These are phyloP conservation scores for Maudiozyma pseudohumilis DNA, from an alignment of 805 yeast genomes.

Conservation along the genomic window DNA sequence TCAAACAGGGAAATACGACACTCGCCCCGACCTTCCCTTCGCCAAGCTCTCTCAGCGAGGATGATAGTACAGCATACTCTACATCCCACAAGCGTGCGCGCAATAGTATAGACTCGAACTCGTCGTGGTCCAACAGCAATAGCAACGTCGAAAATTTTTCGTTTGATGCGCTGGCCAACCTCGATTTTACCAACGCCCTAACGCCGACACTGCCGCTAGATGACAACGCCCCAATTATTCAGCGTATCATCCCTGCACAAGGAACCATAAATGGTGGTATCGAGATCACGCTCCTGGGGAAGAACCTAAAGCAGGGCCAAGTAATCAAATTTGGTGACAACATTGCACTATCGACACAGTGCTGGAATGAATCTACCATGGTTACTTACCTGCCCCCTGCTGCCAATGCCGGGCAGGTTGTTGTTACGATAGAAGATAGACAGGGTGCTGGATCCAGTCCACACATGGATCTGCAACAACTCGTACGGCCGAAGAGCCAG, in stretches of 20 bases:
- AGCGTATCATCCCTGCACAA: constrained; percentile 83
- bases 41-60: constrained; percentile 54
- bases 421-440: constrained; percentile 58
- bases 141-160: no score
- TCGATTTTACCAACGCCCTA: no score
- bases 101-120: constrained; percentile 1
- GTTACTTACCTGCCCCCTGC: constrained; percentile 92
- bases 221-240: constrained; percentile 43
- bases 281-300: constrained; percentile 83
- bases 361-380: constrained; percentile 90
- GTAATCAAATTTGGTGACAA: constrained; percentile 78
- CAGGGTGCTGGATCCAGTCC: constrained; percentile 9
- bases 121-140: background rate
- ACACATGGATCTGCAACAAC: constrained; percentile 2
- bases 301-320: constrained; percentile 73
- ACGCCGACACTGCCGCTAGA: background rate
- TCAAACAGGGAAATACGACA: no score
- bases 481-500: background rate
- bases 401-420: constrained; percentile 76
- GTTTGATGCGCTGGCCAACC: no score
- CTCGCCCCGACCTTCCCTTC: no score
- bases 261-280: constrained; percentile 95
- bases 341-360: constrained; percentile 71
- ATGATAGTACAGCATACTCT: constrained; percentile 33
- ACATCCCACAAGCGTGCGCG: constrained; percentile 1